Evolutionary conservation across 1,284 basidiomycete genomes (phyloP).

Genomic region (Ustilago loliicola): DNA sequence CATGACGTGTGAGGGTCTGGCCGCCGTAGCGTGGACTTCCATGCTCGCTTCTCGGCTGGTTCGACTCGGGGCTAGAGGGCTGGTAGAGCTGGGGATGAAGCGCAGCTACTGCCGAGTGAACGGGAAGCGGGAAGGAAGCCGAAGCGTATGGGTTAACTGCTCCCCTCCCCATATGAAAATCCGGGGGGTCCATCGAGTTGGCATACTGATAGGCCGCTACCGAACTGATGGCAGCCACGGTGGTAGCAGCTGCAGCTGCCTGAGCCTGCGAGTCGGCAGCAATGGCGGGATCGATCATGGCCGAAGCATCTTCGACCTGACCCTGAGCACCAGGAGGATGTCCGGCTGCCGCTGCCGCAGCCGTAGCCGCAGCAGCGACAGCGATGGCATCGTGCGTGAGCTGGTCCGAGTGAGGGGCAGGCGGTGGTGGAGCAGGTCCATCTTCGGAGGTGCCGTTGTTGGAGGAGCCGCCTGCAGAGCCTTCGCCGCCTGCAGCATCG

Average conservation of each 20-base stretch:
- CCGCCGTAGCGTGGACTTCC: slow-evolving; percentile 56
- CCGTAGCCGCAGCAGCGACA: slow-evolving; percentile 37
- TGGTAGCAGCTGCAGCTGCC: slow-evolving; percentile 47
- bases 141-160: slow-evolving; percentile 58
- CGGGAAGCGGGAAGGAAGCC: slow-evolving; percentile 53
- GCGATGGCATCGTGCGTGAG: slow-evolving; percentile 45
- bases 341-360: slow-evolving; percentile 40
- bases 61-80: slow-evolving; percentile 62
- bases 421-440: slow-evolving; percentile 41
- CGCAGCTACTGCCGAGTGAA: slow-evolving; percentile 57
- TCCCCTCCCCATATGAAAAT: slow-evolving; percentile 60
- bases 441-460: slow-evolving; percentile 13
- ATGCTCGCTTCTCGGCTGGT: slow-evolving; percentile 58
- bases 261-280: slow-evolving; percentile 53
- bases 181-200: slow-evolving; percentile 53
- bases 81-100: slow-evolving; percentile 53
- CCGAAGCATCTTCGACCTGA: slow-evolving; percentile 39
- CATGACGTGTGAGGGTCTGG: slow-evolving; percentile 47
- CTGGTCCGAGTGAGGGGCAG: slow-evolving; percentile 43
- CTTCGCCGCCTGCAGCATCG: slow-evolving; percentile 20
- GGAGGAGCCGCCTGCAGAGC: not conserved
- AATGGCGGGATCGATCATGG: slow-evolving; percentile 54
- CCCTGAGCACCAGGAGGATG: slow-evolving; percentile 19
- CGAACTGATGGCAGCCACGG: slow-evolving; percentile 52
- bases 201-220: slow-evolving; percentile 52